Percentiles rank a stretch among this genome's conserved stretches.
phyloP scores from a whole-genome alignment of 2,329 filamentous ascomycete species.

The Pseudonectria buxi region DNA sequence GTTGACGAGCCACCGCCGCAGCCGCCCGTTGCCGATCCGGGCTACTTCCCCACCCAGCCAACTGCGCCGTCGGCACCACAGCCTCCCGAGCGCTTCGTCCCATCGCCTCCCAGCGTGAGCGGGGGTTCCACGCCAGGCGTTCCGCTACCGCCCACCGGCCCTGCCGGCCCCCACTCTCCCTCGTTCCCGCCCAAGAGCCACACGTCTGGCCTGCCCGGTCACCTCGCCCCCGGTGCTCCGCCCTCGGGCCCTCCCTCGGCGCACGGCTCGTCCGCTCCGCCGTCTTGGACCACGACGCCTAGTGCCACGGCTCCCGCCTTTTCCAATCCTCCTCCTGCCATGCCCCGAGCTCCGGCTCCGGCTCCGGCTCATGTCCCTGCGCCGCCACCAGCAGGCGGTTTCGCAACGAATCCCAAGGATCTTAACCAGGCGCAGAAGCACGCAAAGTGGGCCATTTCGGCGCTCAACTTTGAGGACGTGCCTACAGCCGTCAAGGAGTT shows the following conservation, averaged over 20 bases:
- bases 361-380: slow-evolving; percentile 6
- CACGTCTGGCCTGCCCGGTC: slow-evolving; percentile 1
- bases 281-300: slow-evolving; percentile 17
- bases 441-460: slow-evolving; percentile 93
- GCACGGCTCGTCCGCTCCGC: slow-evolving; percentile 12
- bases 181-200: slow-evolving; percentile 17
- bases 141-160: slow-evolving; percentile 13
- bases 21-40: slow-evolving; percentile 17
- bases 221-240: slow-evolving; percentile 5
- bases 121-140: slow-evolving; percentile 20
- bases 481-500: slow-evolving; percentile 83
- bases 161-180: slow-evolving; percentile 11
- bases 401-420: slow-evolving; percentile 39
- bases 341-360: slow-evolving; percentile 12
- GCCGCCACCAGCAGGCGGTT: slow-evolving; percentile 5
- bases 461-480: slow-evolving; percentile 93
- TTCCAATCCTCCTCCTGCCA: slow-evolving; percentile 14
- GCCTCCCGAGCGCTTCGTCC: slow-evolving; percentile 23
- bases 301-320: slow-evolving; percentile 13
- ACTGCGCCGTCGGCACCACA: slow-evolving; percentile 3
- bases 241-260: slow-evolving; percentile 10
- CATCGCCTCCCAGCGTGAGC: slow-evolving; percentile 26
- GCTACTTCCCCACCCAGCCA: slow-evolving; percentile 27
- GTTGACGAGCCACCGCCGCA: slow-evolving; percentile 19
- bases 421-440: slow-evolving; percentile 86